Evolutionary conservation across 805 yeast genomes (phyloP).

Genomic region (Candida easanensis): DNA sequence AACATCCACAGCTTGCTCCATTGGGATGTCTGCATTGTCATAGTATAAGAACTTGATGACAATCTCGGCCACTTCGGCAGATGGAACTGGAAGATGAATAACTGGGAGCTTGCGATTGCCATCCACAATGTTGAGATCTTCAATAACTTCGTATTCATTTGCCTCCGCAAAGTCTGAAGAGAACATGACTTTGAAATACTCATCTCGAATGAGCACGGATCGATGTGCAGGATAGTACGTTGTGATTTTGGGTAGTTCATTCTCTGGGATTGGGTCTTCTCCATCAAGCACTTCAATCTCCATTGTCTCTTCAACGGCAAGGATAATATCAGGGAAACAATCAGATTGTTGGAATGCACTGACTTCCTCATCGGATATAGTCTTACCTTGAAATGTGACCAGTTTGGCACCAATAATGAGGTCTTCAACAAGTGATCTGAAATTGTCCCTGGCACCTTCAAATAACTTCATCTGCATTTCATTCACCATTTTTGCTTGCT

Average conservation of each 20-base stretch:
- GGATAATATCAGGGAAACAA: slow-evolving; percentile 46
- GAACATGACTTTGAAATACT: slow-evolving; percentile 64
- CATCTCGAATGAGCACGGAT: slow-evolving; percentile 57
- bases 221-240: slow-evolving; percentile 60
- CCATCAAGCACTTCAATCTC: slow-evolving; percentile 11
- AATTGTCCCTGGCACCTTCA: slow-evolving; percentile 21
- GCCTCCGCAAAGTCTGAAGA: slow-evolving; percentile 45
- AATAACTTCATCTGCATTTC: slow-evolving; percentile 24
- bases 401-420: slow-evolving; percentile 21
- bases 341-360: slow-evolving; percentile 14
- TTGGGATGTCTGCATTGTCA: slow-evolving; percentile 54
- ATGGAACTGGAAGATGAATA: slow-evolving; percentile 29
- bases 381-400: neutral
- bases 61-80: slow-evolving; percentile 43
- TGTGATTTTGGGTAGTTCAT: neutral
- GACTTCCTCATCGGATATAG: slow-evolving; percentile 11
- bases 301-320: slow-evolving; percentile 36
- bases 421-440: slow-evolving; percentile 17
- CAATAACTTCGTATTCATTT: slow-evolving; percentile 13
- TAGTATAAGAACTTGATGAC: slow-evolving; percentile 55
- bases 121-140: slow-evolving; percentile 15
- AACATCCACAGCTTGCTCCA: slow-evolving; percentile 50
- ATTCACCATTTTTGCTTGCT: slow-evolving; percentile 32
- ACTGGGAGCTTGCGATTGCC: slow-evolving; percentile 27
- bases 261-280: slow-evolving; percentile 8